phyloP scores from a whole-genome alignment of 2,329 filamentous ascomycete genomes.

The Alternaria alternata region DNA sequence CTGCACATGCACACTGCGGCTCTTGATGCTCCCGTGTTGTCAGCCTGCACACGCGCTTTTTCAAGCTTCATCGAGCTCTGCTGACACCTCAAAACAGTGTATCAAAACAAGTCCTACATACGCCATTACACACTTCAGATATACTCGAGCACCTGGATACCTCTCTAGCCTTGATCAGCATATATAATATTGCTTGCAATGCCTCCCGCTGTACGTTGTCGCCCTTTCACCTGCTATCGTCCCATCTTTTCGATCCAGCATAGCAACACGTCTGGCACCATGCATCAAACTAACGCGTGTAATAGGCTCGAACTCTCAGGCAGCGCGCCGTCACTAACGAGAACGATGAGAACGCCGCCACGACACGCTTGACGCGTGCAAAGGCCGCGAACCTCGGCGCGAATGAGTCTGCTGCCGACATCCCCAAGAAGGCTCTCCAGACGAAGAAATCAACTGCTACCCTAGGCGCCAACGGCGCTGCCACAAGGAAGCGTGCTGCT shows the following conservation, averaged over 20 bases:
- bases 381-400: slow-evolving; percentile 77
- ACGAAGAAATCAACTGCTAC: slow-evolving; percentile 55
- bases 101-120: slow-evolving; percentile 49
- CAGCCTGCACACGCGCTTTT: slow-evolving; percentile 28
- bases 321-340: slow-evolving; percentile 84
- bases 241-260: slow-evolving; percentile 18
- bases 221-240: slow-evolving; percentile 15
- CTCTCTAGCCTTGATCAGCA: slow-evolving; percentile 45
- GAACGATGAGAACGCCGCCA: slow-evolving; percentile 86
- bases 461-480: slow-evolving; percentile 52
- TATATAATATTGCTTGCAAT: slow-evolving; percentile 57
- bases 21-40: slow-evolving; percentile 34
- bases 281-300: slow-evolving; percentile 52
- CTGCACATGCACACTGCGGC: slow-evolving; percentile 27
- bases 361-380: slow-evolving; percentile 88
- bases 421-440: slow-evolving; percentile 58
- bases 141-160: slow-evolving; percentile 32
- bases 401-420: slow-evolving; percentile 64
- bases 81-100: slow-evolving; percentile 45
- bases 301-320: slow-evolving; percentile 73
- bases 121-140: slow-evolving; percentile 36
- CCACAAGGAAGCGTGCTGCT: slow-evolving; percentile 77
- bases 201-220: slow-evolving; percentile 63
- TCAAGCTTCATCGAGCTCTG: slow-evolving; percentile 25
- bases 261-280: slow-evolving; percentile 9